Evolutionary conservation across 495 filamentous ascomycete genomes (phyloP), one percentile per base, ranked within the genome.

Genomic region (Hypomontagnella monticulosa): DNA sequence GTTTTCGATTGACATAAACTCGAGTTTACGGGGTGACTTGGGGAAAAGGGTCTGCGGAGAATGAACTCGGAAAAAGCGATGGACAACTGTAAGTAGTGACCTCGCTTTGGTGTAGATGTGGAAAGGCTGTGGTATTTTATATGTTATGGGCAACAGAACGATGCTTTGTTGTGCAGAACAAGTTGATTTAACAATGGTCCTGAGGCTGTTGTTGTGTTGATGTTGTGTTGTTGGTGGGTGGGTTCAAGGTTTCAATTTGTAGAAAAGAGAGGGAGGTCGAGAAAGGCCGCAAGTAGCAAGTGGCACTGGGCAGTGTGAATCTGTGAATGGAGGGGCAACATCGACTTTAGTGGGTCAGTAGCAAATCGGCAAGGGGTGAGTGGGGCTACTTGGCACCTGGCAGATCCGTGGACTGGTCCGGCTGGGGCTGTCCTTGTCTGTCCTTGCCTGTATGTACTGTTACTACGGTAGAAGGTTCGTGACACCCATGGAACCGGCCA

Each of bases 1-100:
- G 87, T 98, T 97, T 95, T 97, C 91, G 92, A 97, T 97, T 89
- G 93, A 96, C 93, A 97, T 97, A 96, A 96, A 97, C 91, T 92
- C 81, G 77, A 79, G 77, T 82, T 75, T 84, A 77, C 61, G 67
- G 80, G 80, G 73, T 71, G 66, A 73, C 70, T 74, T 71, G 63
- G 79, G 79, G 71, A 81, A 74, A 78, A 63, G 77, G 74, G 69
- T 77, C 60, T 71, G 65, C 75, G 43, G 71, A 65, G 67, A 62
- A 38, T 55, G 70, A 70, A 52, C 63, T 37, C 64, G 73, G 33
- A 33, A 66, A 62, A 50, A 80, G 80, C 79, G 79, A 83, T 74
- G 71, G 79, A 81, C 78, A 62, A 75, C 67, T 77, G 62, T 69
- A 42, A 53, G 42, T 53, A 74, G 71, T 72, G 69, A 50, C 50